Conservation (phyloP, 2,329 filamentous ascomycete genomes). For the Didymella pinodella region DNA sequence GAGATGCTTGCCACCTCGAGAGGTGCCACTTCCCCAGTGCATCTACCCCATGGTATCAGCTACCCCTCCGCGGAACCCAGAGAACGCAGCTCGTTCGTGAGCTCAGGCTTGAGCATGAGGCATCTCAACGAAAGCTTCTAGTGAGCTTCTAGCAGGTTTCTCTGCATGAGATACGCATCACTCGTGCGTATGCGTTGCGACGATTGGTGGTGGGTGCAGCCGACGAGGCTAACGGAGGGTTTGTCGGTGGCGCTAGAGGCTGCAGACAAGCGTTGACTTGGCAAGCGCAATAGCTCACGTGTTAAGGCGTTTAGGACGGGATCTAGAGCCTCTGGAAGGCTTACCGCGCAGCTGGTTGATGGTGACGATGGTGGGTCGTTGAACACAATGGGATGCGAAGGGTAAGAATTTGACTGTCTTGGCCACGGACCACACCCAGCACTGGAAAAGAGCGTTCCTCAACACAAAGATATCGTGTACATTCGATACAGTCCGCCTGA, state of each 20-base stretch:
- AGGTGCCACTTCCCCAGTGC: neutral
- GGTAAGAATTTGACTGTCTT: conserved; percentile 7
- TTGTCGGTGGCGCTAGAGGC: conserved; percentile 22
- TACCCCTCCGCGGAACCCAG: conserved; percentile 7
- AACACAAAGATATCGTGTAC: conserved; percentile 13
- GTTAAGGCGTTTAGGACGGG: conserved; percentile 14
- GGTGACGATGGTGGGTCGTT: conserved; percentile 17
- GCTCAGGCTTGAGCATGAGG: conserved; percentile 11
- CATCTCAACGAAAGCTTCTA: conserved; percentile 17
- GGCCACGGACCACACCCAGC: conserved; percentile 13
- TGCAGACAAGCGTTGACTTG: conserved; percentile 9
- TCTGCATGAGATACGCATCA: conserved; percentile 11
- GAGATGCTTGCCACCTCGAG: neutral
- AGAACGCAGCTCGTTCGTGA: conserved; percentile 3
- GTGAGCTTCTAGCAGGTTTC: conserved; percentile 18
- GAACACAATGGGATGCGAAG: conserved; percentile 6
- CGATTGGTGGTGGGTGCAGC: conserved; percentile 11
- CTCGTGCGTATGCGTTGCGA: neutral
- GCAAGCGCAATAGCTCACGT: conserved; percentile 18
- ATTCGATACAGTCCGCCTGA: conserved; percentile 17
- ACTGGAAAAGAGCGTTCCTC: conserved; percentile 18
- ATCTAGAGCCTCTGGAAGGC: conserved; percentile 21
- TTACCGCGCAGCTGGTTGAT: conserved; percentile 14
- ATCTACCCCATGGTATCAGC: conserved; percentile 2
- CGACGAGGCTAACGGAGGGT: conserved; percentile 15